Conservation (phyloP, 352 stramenopile genomes). For the Pythium diclinum region DNA sequence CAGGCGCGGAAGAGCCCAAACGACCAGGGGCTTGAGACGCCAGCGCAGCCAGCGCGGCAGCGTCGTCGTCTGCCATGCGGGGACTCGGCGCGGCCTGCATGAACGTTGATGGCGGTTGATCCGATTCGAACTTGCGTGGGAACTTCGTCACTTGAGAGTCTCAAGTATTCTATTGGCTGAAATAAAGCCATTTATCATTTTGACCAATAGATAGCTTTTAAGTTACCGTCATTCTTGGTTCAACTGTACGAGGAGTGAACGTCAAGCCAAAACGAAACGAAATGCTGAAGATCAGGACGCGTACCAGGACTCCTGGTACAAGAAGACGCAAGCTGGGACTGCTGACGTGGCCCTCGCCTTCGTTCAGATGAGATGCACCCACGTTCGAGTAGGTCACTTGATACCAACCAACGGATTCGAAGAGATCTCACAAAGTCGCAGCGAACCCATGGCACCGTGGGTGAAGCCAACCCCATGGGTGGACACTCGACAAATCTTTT, state of each 20-base stretch:
- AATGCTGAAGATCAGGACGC: no score
- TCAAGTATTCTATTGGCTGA: neutral
- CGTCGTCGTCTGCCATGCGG: constrained; percentile 34
- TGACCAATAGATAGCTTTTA: neutral
- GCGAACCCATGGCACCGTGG: no score
- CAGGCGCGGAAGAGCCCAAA: constrained; percentile 16
- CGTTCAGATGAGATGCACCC: no score
- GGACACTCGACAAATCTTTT: no score
- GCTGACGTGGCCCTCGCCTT: no score
- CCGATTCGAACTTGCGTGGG: neutral
- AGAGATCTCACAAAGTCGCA: no score
- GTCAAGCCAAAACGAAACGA: neutral
- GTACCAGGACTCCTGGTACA: no score
- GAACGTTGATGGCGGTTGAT: neutral
- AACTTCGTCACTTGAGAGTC: neutral
- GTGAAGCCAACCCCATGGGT: no score
- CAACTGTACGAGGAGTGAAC: neutral
- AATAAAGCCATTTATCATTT: neutral
- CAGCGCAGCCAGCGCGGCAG: constrained; percentile 36
- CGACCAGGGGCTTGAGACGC: constrained; percentile 19
- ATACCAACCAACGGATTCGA: no score
- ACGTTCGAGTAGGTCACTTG: no score
- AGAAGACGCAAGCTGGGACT: no score
- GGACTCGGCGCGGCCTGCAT: constrained; percentile 13
- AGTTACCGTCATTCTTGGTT: neutral